Evolutionary conservation across 1,284 basidiomycete species (phyloP).

Genomic region (Ceratobasidium sp.): DNA sequence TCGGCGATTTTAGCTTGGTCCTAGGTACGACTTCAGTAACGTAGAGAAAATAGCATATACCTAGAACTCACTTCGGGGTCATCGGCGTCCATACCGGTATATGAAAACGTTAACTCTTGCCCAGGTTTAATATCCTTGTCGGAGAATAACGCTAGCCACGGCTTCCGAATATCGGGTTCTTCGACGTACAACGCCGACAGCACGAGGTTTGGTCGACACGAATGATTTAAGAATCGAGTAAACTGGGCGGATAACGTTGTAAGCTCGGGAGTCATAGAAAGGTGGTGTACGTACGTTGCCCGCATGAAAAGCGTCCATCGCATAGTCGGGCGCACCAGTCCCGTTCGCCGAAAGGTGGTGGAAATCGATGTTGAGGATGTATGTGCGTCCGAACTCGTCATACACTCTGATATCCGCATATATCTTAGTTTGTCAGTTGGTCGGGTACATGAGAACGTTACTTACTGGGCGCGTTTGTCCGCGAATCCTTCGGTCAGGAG

Average conservation of each 20-base stretch:
- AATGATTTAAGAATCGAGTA: slow-evolving; percentile 86
- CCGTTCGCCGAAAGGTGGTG: slow-evolving; percentile 62
- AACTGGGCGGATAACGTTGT: slow-evolving; percentile 65
- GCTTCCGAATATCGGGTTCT: slow-evolving; percentile 71
- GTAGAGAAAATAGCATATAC: neutral
- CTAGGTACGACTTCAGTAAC: neutral
- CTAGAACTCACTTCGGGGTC: slow-evolving; percentile 55
- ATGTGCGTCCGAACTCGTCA: slow-evolving; percentile 82
- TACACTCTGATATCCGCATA: slow-evolving; percentile 69
- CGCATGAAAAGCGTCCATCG: slow-evolving; percentile 87
- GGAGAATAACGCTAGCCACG: slow-evolving; percentile 77
- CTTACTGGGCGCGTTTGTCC: slow-evolving; percentile 76
- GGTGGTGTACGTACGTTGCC: slow-evolving; percentile 75
- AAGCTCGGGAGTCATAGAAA: slow-evolving; percentile 48
- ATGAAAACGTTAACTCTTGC: slow-evolving; percentile 88
- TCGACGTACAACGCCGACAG: slow-evolving; percentile 80
- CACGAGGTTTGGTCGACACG: slow-evolving; percentile 86
- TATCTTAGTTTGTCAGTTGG: slow-evolving; percentile 34
- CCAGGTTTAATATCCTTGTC: slow-evolving; percentile 70
- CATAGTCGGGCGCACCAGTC: slow-evolving; percentile 58
- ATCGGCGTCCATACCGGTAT: slow-evolving; percentile 69
- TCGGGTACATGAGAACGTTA: slow-evolving; percentile 46
- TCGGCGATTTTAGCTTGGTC: slow-evolving; percentile 25
- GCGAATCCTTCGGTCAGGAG: slow-evolving; percentile 76
- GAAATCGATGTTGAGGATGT: slow-evolving; percentile 87